Conservation (phyloP, 768 basidiomycete species). For the Cyclocybe cylindracea region DNA sequence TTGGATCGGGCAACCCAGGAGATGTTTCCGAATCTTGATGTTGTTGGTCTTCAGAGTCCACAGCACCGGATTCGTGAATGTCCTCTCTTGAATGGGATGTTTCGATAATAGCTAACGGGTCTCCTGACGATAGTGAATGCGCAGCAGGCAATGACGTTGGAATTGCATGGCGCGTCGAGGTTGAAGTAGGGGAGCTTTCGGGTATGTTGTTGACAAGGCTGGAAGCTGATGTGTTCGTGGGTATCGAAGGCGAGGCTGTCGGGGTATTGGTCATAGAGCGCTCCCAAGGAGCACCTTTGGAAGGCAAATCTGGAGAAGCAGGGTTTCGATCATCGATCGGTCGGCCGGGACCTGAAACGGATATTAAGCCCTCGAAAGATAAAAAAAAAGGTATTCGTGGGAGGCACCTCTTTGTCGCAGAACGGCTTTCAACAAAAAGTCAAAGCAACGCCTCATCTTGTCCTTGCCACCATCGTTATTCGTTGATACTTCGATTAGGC, state of each 20-base stretch:
- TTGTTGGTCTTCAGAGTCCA: conserved; percentile 10
- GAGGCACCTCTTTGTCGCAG: conserved; percentile 49
- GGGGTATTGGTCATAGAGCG: conserved; percentile 54
- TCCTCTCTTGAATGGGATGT: conserved; percentile 25
- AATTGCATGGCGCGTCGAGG: neutral
- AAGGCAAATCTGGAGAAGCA: conserved; percentile 64
- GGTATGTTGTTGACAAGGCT: conserved; percentile 3
- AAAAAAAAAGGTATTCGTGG: neutral
- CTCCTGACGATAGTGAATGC: conserved; percentile 56
- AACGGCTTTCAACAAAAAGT: conserved; percentile 71
- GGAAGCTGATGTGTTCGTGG: neutral
- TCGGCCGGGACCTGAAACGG: conserved; percentile 27
- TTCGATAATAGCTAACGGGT: conserved; percentile 44
- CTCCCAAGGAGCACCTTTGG: conserved; percentile 55
- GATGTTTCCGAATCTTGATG: conserved; percentile 12
- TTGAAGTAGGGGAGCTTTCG: conserved; percentile 5
- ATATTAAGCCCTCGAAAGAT: neutral
- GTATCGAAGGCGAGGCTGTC: conserved; percentile 41
- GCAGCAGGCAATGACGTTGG: conserved; percentile 39
- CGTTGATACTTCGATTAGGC: conserved; percentile 74
- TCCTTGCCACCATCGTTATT: conserved; percentile 56
- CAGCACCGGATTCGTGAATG: neutral
- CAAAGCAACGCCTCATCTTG: conserved; percentile 75
- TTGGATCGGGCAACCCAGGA: conserved; percentile 16
- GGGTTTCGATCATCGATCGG: conserved; percentile 60